A percentile compares a stretch with the other conserved stretches of the same genome.
phyloP scores from a whole-genome alignment of 257 asterid genomes.

The Echites panduratus region DNA sequence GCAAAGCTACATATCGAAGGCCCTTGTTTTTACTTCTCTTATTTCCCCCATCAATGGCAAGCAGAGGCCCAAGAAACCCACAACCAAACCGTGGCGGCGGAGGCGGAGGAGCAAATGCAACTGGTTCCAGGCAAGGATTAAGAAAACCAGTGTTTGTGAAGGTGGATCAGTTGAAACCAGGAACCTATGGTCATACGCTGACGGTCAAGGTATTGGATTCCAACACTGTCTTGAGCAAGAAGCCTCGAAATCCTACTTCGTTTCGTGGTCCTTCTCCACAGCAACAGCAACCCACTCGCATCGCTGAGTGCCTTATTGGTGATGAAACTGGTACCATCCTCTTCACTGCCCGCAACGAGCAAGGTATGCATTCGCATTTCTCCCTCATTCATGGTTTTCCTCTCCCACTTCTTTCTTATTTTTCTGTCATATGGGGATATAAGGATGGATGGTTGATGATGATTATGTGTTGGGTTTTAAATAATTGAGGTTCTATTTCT shows the following conservation, averaged over 20 bases:
- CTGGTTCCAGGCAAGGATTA: conserved; percentile 39
- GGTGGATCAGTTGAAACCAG: conserved; percentile 64
- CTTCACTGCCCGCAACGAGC: conserved; percentile 80
- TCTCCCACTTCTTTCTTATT: neutral
- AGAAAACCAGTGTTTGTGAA: conserved; percentile 74
- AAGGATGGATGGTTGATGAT: too few relatives aligned
- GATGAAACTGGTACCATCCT: conserved; percentile 77
- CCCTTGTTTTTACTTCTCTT: neutral
- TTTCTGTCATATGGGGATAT: neutral
- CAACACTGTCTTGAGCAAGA: conserved; percentile 61
- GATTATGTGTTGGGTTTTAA: neutral
- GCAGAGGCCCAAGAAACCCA: conserved; percentile 29
- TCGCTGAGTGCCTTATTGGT: conserved; percentile 78
- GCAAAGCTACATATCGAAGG: neutral
- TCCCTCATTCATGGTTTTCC: neutral
- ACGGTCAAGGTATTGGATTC: conserved; percentile 57
- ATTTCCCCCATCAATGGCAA: conserved; percentile 41
- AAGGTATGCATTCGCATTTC: conserved; percentile 31
- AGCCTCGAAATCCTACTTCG: conserved; percentile 49
- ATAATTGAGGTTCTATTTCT: neutral
- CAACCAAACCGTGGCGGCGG: conserved; percentile 27
- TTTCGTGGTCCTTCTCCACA: conserved; percentile 45
- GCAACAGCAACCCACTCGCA: conserved; percentile 42
- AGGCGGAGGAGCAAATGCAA: conserved; percentile 12
- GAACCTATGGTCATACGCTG: conserved; percentile 61